Base-by-base conservation (phyloP, 345 rosid genomes). In the Citrus hindsii region DNA sequence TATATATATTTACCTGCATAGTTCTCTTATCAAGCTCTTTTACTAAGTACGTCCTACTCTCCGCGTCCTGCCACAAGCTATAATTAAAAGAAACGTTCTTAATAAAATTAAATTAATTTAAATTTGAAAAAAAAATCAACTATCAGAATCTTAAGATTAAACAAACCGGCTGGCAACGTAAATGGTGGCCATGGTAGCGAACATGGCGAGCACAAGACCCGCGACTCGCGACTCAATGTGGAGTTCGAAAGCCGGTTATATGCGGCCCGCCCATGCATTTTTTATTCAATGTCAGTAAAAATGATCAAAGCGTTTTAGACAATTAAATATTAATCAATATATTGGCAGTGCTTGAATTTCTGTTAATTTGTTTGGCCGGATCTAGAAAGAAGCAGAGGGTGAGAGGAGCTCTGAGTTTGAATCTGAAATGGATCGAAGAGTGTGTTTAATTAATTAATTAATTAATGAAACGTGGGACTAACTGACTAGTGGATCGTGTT, bases 21-120 rank as follows among this genome's bases (percentile, higher is more conserved):
- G 65, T 79, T 80, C 85, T 82, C 78, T 32, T 79, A 74, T 87
- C 87, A 63, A 89, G 83, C 74, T 87, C 86, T 51, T 81, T 37
- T 25, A 79, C 64, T 71, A 89, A 80, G 62, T 65, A 83, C 46
- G 79, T 77, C 73, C 89, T 80, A 67, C 48, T 77, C 79, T 82
- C 89, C 18, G 91, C 87, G 25, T 87, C 91, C 83, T 79, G 86
- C 91, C 92, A 87, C 64, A 87, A 71, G n/a, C 90, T 89, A 64
- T 58, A 24, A 46, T 56, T 35, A 22, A 19, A 28, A 63, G 9
- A 73, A 63, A 32, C 53, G 24, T 28, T 7, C 7, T 48, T 19
- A 16, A 16, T 53, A 18, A 53, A 40, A 25, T 38, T 27, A 28
- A 25, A 68, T 59, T 38, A 22, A 69, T 22, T 22, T 18, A 59